Conservation (phyloP, 2,329 filamentous ascomycete genomes). For the Aspergillus floridensis region DNA sequence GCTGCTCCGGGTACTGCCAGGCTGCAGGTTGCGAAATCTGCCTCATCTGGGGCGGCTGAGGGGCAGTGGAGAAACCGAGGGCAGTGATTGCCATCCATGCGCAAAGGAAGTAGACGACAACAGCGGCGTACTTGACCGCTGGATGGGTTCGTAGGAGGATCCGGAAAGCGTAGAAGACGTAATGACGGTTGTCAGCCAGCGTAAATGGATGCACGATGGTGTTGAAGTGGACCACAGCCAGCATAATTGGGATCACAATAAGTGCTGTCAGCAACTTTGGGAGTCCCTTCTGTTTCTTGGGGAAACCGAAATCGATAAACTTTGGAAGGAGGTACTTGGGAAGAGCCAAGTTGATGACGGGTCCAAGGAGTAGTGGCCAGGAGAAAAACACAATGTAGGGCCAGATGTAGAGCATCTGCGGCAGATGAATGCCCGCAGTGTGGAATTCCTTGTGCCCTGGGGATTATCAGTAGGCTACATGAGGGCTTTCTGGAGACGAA, state of each 20-base stretch:
- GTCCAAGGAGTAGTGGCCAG: constrained; percentile 67
- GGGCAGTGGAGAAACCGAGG: constrained; percentile 49
- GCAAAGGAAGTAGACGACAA: constrained; percentile 67
- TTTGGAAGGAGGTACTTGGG: constrained; percentile 32
- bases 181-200: constrained; percentile 92
- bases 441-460: constrained; percentile 92
- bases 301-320: constrained; percentile 34
- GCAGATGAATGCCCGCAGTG: constrained; percentile 78
- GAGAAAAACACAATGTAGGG: constrained; percentile 89
- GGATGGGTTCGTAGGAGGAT: constrained; percentile 69
- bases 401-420: constrained; percentile 96
- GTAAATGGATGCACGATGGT: constrained; percentile 96
- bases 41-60: constrained; percentile 20
- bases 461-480: constrained; percentile 1
- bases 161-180: constrained; percentile 94
- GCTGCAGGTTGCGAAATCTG: background rate
- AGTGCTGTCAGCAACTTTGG: constrained; percentile 41
- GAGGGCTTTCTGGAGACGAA: background rate
- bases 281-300: constrained; percentile 30
- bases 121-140: constrained; percentile 63
- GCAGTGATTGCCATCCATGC: constrained; percentile 67
- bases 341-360: constrained; percentile 45
- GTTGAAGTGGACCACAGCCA: constrained; percentile 68
- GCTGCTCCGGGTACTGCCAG: background rate
- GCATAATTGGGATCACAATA: constrained; percentile 42